Evolutionary conservation across 768 basidiomycete species (phyloP), one percentile per base, ranked within the genome.

Genomic region (Boletus sensibilis): DNA sequence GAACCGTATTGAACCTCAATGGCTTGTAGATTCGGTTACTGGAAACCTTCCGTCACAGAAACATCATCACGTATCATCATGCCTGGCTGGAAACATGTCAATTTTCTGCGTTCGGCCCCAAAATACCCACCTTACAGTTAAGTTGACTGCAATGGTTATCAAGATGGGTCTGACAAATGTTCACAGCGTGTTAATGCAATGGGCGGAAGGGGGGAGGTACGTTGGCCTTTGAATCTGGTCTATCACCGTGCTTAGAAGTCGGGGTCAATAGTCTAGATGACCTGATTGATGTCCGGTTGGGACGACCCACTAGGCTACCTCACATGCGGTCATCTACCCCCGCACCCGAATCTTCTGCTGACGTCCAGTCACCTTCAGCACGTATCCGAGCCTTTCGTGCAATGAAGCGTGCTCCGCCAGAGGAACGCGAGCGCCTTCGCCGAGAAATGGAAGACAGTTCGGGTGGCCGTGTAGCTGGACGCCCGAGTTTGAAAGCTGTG

Each of bases 31-130:
- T 98, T 52, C 85, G 91, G 41, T 77, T 97, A 10, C 76, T 98
- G 41, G 94, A 98, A 68, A 79, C 83, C 27, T 76, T 98, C 4
- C 87, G 88, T 53, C 95, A 98, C 73, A 90, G 87, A 5, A 96
- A 98, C 60, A 96, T 98, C 61, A 82, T 98, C 58, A 93, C 91
- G 5, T 97, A 97, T 66, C 96, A 98, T 70, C 94, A 96, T 65
- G 85, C 94, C 1, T 98, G 94, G 94, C 80, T 98, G 23, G 94
- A 98, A 69, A 78, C 82, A 0, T 82, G 80, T 53, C 87, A 88
- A 57, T 96, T 97, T 74, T 95, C 93, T 2, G 76, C 86, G 0
- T 95, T 96, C 67, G 94, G 93, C 0, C 92, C 92, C 0, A 84
- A 85, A 63, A 85, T 98, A 25, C 93, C 92, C 5, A 89, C 94